These are phyloP conservation scores for Calonectria henricotiae DNA, from an alignment of 2,329 filamentous ascomycete genomes.

Conservation along the genomic window DNA sequence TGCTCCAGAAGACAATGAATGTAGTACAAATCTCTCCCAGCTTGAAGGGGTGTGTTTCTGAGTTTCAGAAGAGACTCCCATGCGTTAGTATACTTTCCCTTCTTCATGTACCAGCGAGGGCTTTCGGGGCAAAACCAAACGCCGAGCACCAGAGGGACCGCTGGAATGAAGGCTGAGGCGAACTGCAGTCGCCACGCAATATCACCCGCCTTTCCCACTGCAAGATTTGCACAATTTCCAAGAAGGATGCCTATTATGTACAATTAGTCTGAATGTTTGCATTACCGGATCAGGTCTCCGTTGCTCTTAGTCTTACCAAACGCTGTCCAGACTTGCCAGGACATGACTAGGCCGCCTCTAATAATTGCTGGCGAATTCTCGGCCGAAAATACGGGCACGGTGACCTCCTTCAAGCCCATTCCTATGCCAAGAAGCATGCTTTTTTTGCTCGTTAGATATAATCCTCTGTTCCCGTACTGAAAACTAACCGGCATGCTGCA, in stretches of 20 bases:
- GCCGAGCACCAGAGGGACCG: slow-evolving; percentile 71
- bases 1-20: slow-evolving; percentile 64
- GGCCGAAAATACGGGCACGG: slow-evolving; percentile 70
- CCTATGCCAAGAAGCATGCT: slow-evolving; percentile 71
- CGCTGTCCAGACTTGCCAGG: slow-evolving; percentile 71
- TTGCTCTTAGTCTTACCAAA: slow-evolving; percentile 57
- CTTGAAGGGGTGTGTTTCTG: slow-evolving; percentile 73
- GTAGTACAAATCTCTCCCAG: slow-evolving; percentile 76
- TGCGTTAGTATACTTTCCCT: slow-evolving; percentile 69
- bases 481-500: slow-evolving; percentile 67
- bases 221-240: slow-evolving; percentile 77
- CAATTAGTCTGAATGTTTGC: neutral
- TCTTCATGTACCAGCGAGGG: slow-evolving; percentile 78
- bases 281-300: too few species aligned
- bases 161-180: slow-evolving; percentile 77
- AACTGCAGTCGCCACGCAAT: slow-evolving; percentile 78
- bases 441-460: neutral
- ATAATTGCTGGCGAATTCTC: slow-evolving; percentile 70
- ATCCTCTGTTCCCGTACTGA: neutral
- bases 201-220: slow-evolving; percentile 72
- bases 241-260: slow-evolving; percentile 70
- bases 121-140: slow-evolving; percentile 77
- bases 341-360: slow-evolving; percentile 70
- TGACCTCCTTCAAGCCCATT: slow-evolving; percentile 70
- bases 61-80: slow-evolving; percentile 72